These are phyloP conservation scores for Xylariaceae sp. DNA, from an alignment of 2,329 filamentous ascomycete genomes.

Conservation along the genomic window DNA sequence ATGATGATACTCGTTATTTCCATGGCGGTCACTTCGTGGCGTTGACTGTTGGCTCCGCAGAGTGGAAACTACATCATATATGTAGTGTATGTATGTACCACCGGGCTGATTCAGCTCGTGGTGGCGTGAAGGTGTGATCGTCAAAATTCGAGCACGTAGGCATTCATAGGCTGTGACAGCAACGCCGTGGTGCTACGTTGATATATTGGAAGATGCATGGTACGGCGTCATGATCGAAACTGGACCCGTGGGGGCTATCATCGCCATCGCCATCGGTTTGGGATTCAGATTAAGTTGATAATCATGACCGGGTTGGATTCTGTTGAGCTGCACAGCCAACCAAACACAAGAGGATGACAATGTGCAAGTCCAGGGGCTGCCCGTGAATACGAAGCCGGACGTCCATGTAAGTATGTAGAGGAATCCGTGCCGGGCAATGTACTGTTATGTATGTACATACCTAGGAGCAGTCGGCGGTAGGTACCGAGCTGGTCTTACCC, in stretches of 20 bases:
- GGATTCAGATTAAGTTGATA: too few species aligned
- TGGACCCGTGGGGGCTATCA: not conserved
- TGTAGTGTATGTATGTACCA: not conserved
- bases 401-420: too few species aligned
- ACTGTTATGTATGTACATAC: too few species aligned
- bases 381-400: too few species aligned
- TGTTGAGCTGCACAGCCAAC: not conserved
- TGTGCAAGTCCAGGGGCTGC: too few species aligned
- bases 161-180: conserved; percentile 1
- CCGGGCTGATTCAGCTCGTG: not conserved
- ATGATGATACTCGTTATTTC: not conserved
- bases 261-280: not conserved
- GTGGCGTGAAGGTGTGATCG: not conserved
- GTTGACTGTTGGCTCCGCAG: not conserved
- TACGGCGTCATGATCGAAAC: not conserved
- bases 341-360: not conserved
- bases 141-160: conserved; percentile 10
- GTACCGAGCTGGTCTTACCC: too few species aligned
- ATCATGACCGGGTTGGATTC: not conserved
- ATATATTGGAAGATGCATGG: conserved; percentile 4
- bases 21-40: not conserved
- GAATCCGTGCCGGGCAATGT: too few species aligned
- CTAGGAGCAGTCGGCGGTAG: too few species aligned
- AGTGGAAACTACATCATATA: not conserved
- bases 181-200: conserved; percentile 9